Conservation (phyloP, 352 stramenopile genomes). For the Phytophthora foliorum region DNA sequence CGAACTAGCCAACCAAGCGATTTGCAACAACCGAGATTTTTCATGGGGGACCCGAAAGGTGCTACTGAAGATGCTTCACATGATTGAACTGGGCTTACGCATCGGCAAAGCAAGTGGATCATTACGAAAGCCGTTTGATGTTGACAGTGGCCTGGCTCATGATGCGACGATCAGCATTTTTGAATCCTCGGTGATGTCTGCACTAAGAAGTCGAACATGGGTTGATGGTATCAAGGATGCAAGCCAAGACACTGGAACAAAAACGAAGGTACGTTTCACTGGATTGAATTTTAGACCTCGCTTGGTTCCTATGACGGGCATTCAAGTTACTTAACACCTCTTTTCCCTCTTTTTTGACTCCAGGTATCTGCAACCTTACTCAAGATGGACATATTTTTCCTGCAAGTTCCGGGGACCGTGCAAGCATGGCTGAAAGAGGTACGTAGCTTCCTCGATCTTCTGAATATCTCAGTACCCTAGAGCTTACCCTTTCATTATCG, state of each 20-base stretch:
- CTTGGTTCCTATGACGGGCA: neutral
- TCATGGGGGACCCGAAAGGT: slow-evolving; percentile 50
- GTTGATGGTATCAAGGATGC: slow-evolving; percentile 50
- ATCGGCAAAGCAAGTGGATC: slow-evolving; percentile 51
- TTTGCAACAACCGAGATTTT: slow-evolving; percentile 44
- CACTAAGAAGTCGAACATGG: slow-evolving; percentile 44
- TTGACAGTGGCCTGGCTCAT: slow-evolving; percentile 1
- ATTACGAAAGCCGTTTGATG: slow-evolving; percentile 16
- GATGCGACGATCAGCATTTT: slow-evolving; percentile 31
- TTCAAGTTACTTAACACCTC: neutral
- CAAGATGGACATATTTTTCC: slow-evolving; percentile 76
- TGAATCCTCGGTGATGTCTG: slow-evolving; percentile 31
- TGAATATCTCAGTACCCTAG: neutral
- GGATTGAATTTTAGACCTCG: neutral
- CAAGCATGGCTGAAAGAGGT: slow-evolving; percentile 56
- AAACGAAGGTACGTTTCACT: slow-evolving; percentile 46
- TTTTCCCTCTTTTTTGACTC: neutral
- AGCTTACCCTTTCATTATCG: slow-evolving; percentile 2
- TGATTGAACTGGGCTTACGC: slow-evolving; percentile 55
- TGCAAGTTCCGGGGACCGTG: slow-evolving; percentile 56
- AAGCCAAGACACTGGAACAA: slow-evolving; percentile 49
- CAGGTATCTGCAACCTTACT: slow-evolving; percentile 64
- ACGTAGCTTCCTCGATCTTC: neutral
- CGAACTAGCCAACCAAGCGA: slow-evolving; percentile 37
- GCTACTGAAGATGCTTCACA: slow-evolving; percentile 54